Base-by-base conservation (phyloP, 2,329 filamentous ascomycete genomes). In the Tricladium varicosporioides region DNA sequence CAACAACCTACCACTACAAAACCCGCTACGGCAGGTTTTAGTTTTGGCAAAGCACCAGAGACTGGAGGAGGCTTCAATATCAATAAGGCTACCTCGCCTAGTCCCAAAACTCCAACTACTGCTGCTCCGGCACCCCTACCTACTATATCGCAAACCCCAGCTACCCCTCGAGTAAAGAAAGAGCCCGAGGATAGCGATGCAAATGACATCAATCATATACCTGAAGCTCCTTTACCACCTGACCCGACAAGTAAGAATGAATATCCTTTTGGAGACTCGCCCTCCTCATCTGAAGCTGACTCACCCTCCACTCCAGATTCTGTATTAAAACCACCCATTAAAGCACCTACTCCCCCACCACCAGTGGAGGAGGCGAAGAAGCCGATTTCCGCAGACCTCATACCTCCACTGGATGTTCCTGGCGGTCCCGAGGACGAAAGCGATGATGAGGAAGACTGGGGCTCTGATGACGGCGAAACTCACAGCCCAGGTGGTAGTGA, bases 181-280 rank as follows among this genome's bases (percentile, higher is more conserved):
- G 69, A 71, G 53, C 59, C 64, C 36, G 43, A 51, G 16, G 53
- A 52, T 2, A 43, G 31, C 19, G 59, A 65, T 19, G 56, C 65
- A 48, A 55, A 57, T 46, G 48, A 50, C 42, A 47, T 63, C 52
- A 53, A 57, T 48, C 60, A 62, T 32, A 64, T 67, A 18, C 65
- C 60, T 13, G 70, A 75, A 49, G 72, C 74, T 8, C 76, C 78
- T 16, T 60, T 79, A 10, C 76, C 78, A 8, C 75, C 78, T 18
- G 76, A 78, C 62, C 68, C 75, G 9, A 70, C 70, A 4, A 73
- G 67, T 60, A 74, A 73, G 57, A 56, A 61, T 18, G 63, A 64
- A 14, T 72, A 70, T 58, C 44, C 62, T 15, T 56, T 67, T 9
- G 69, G 73, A 3, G 74, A 76, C 52, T 74, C 74, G 0, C 61